A percentile compares a stretch with the other conserved stretches of the same genome.
These are phyloP conservation scores for Prunus campanulata DNA, from an alignment of 306 rosid species.

Conservation along the genomic window DNA sequence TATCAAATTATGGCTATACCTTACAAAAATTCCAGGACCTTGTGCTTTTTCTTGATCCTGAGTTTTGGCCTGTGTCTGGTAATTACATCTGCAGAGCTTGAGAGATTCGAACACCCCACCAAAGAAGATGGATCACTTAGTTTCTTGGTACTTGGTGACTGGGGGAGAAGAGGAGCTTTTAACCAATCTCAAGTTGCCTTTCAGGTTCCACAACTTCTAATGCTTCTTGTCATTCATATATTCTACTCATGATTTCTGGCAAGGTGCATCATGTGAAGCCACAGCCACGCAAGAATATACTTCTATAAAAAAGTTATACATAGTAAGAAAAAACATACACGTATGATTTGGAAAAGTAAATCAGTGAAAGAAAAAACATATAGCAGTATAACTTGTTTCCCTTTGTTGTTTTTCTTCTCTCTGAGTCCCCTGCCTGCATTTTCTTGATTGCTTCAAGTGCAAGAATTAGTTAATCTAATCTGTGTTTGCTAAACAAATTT, in stretches of 20 bases:
- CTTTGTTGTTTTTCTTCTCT: too few species aligned
- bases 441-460: not conserved
- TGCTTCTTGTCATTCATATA: not conserved
- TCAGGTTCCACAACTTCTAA: constrained; percentile 35
- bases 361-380: too few species aligned
- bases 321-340: too few species aligned
- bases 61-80: constrained; percentile 1
- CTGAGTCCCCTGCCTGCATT: too few species aligned
- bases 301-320: too few species aligned
- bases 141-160: constrained; percentile 66
- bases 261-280: too few species aligned
- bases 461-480: not conserved
- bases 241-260: not conserved
- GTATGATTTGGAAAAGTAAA: too few species aligned
- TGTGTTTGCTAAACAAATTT: not conserved
- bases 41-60: not conserved
- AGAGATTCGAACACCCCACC: constrained; percentile 21
- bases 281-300: too few species aligned
- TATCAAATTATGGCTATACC: not conserved
- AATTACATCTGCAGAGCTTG: constrained; percentile 12
- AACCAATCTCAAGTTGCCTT: constrained; percentile 61
- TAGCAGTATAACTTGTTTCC: too few species aligned
- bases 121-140: constrained; percentile 50
- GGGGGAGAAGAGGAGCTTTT: constrained; percentile 61
- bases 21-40: not conserved